phyloP scores from a whole-genome alignment of 1,139 yeast species.

The Yamadazyma triangularis region DNA sequence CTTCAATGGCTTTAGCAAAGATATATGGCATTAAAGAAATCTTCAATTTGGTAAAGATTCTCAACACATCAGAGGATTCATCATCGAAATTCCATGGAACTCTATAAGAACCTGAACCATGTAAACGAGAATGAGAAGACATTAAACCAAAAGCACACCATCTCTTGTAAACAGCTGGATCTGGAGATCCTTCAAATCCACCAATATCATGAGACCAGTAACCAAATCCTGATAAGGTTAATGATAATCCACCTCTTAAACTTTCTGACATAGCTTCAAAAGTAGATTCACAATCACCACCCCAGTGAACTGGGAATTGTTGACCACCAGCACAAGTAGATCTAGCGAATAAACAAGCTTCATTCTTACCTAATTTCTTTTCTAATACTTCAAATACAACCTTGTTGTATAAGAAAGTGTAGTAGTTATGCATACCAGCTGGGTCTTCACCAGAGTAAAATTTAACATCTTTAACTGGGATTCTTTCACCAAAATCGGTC shows the following conservation, averaged over 20 bases:
- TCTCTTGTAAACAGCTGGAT: slow-evolving; percentile 32
- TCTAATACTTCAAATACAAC: slow-evolving; percentile 29
- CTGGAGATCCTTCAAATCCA: slow-evolving; percentile 37
- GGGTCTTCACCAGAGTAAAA: slow-evolving; percentile 26
- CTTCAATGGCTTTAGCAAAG: slow-evolving; percentile 22
- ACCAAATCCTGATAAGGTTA: slow-evolving; percentile 29
- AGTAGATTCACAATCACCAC: slow-evolving; percentile 35
- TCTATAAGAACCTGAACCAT: slow-evolving; percentile 31
- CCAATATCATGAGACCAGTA: slow-evolving; percentile 41
- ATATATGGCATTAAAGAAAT: slow-evolving; percentile 30
- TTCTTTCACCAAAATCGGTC: slow-evolving; percentile 38
- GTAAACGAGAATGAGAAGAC: slow-evolving; percentile 34
- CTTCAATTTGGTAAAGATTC: slow-evolving; percentile 30
- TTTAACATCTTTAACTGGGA: slow-evolving; percentile 24
- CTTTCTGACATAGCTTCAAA: slow-evolving; percentile 38
- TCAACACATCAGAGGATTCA: slow-evolving; percentile 27
- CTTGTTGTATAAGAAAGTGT: slow-evolving; percentile 30
- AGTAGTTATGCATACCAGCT: slow-evolving; percentile 32
- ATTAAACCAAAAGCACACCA: slow-evolving; percentile 37
- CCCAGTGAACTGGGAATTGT: slow-evolving; percentile 39
- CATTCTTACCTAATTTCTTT: slow-evolving; percentile 23
- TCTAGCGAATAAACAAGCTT: slow-evolving; percentile 34
- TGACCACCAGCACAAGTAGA: slow-evolving; percentile 34
- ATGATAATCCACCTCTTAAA: slow-evolving; percentile 31
- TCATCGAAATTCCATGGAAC: slow-evolving; percentile 38